Percentiles rank a stretch among this genome's conserved stretches.
Conservation (phyloP, 768 basidiomycete genomes). For the Udeniomyces megalosporus region DNA sequence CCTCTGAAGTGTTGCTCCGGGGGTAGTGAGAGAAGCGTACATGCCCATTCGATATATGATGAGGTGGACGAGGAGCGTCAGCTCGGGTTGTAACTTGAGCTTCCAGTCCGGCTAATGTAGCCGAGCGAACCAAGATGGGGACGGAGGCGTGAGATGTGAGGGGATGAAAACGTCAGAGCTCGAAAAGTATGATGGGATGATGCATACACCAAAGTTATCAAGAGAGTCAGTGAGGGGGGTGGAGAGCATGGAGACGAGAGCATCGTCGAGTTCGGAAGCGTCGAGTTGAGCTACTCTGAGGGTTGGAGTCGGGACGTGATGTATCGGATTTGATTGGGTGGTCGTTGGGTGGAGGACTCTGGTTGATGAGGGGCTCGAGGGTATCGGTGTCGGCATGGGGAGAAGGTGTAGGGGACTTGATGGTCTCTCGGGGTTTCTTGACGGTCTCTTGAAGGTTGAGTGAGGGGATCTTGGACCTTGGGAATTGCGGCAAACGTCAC, state of each 20-base stretch:
- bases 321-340: too few species aligned
- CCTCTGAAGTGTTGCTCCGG: slow-evolving; percentile 49
- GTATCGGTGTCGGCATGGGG: too few species aligned
- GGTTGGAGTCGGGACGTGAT: too few species aligned
- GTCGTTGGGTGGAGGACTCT: too few species aligned
- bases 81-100: slow-evolving; percentile 18
- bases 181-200: not conserved
- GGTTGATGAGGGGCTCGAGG: too few species aligned
- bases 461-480: too few species aligned
- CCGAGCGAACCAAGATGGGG: not conserved
- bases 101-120: not conserved
- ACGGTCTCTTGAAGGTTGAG: too few species aligned
- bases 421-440: too few species aligned
- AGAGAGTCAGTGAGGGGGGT: slow-evolving; percentile 2
- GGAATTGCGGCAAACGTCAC: too few species aligned
- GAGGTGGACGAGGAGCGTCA: slow-evolving; percentile 36
- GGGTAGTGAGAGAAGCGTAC: slow-evolving; percentile 64
- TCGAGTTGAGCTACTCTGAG: slow-evolving; percentile 7
- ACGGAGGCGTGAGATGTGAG: not conserved
- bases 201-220: slow-evolving; percentile 11
- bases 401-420: too few species aligned
- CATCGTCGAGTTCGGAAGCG: slow-evolving; percentile 11
- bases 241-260: slow-evolving; percentile 8
- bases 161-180: not conserved
- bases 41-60: slow-evolving; percentile 65